Conservation (phyloP, 2,329 filamentous ascomycete genomes). For the Arthrobotrys megalospora region DNA sequence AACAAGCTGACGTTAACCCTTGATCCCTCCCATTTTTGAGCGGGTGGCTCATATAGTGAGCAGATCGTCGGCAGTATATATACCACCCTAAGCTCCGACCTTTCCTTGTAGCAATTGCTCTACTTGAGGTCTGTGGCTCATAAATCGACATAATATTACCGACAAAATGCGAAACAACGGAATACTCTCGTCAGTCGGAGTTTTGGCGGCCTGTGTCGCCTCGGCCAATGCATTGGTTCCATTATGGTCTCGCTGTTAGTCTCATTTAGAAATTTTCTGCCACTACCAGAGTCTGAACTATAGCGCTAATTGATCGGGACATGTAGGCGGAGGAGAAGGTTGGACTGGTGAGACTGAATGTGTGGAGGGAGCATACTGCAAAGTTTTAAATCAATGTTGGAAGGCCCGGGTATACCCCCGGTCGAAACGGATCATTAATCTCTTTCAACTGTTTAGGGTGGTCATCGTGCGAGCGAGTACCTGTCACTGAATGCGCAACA, state of each 20-base stretch:
- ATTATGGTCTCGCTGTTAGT: conserved; percentile 50
- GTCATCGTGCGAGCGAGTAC: conserved; percentile 45
- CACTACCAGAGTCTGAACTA: not conserved
- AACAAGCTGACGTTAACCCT: conserved; percentile 41
- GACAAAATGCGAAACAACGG: conserved; percentile 37
- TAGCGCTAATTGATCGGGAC: not conserved
- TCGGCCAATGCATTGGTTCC: conserved; percentile 37
- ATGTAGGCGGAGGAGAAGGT: conserved; percentile 53
- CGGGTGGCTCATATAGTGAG: not conserved
- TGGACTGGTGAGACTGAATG: conserved; percentile 52
- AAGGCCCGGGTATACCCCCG: not conserved
- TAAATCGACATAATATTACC: not conserved
- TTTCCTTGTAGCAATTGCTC: conserved; percentile 7
- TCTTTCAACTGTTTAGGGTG: conserved; percentile 26
- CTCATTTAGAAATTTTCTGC: not conserved
- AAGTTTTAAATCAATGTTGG: conserved; percentile 56
- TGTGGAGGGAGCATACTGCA: conserved; percentile 51
- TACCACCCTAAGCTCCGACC: not conserved
- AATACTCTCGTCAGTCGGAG: conserved; percentile 33
- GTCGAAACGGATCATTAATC: not conserved
- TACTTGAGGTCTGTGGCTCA: not conserved
- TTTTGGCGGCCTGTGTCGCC: conserved; percentile 38
- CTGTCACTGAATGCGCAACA: conserved; percentile 43
- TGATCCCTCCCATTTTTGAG: conserved; percentile 1
- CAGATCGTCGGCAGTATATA: conserved; percentile 32